phyloP scores from a whole-genome alignment of 768 basidiomycete genomes.

The Naganishia antarctica region DNA sequence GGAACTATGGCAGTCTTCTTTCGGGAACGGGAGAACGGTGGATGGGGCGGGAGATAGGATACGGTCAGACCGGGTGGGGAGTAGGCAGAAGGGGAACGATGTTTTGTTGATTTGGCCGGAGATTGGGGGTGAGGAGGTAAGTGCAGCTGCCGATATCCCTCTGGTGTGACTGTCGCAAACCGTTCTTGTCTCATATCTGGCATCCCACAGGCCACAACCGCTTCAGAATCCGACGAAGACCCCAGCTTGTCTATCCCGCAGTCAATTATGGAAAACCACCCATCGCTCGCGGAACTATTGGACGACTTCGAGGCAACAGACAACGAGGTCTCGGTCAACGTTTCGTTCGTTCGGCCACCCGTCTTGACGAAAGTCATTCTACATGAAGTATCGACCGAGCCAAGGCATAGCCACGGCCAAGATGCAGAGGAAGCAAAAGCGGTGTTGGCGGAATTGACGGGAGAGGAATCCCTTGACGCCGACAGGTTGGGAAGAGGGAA shows the following conservation, averaged over 20 bases:
- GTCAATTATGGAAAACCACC: constrained; percentile 6
- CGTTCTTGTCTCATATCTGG: neutral
- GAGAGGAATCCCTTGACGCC: neutral
- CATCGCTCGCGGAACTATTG: neutral
- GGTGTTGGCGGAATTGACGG: neutral
- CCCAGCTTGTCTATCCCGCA: neutral
- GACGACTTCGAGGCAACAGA: neutral
- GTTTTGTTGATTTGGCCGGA: constrained; percentile 12
- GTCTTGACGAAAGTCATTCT: constrained; percentile 11
- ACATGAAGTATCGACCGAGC: neutral
- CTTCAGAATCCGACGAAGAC: neutral
- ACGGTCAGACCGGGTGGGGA: neutral
- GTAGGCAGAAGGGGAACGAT: neutral
- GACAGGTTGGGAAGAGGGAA: neutral
- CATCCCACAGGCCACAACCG: neutral
- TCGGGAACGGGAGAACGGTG: neutral
- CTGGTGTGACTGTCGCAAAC: neutral
- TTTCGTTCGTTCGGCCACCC: constrained; percentile 17
- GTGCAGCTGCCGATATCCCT: neutral
- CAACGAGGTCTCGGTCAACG: neutral
- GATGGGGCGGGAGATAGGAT: neutral
- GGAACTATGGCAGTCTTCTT: neutral
- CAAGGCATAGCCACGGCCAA: neutral
- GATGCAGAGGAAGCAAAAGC: constrained; percentile 6
- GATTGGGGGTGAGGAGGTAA: neutral